These are phyloP conservation scores for Irpex sp. DNA, from an alignment of 1,284 basidiomycete species.

Conservation along the genomic window DNA sequence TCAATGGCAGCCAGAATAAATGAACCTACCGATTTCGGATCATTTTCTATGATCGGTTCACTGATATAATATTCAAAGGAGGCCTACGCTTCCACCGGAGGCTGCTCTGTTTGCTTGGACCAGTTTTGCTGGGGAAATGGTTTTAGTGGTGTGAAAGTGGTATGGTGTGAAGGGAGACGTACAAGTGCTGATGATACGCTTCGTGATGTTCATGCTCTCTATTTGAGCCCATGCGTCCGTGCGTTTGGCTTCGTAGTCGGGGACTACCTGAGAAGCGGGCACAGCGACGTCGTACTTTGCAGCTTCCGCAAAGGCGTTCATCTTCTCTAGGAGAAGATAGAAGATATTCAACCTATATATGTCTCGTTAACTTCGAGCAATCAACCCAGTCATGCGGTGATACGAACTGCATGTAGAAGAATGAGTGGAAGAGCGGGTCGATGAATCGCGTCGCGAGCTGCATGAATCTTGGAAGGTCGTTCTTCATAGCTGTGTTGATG, in stretches of 20 bases:
- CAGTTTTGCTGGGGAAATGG: constrained; percentile 49
- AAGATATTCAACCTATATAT: constrained; percentile 80
- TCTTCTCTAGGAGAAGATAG: constrained; percentile 91
- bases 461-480: constrained; percentile 92
- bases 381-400: too few species aligned
- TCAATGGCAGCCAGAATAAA: too few species aligned
- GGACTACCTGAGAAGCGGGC: constrained; percentile 68
- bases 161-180: constrained; percentile 28
- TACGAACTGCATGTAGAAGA: constrained; percentile 99
- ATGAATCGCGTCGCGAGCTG: constrained; percentile 86
- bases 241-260: constrained; percentile 76
- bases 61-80: too few species aligned
- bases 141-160: constrained; percentile 5
- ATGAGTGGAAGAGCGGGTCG: constrained; percentile 94
- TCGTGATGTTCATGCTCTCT: constrained; percentile 75
- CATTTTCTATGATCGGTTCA: too few species aligned
- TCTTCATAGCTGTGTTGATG: constrained; percentile 91
- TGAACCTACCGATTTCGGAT: too few species aligned
- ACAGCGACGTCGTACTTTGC: constrained; percentile 76
- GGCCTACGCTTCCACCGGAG: constrained; percentile 17
- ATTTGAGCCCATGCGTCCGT: constrained; percentile 77
- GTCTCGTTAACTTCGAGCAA: too few species aligned
- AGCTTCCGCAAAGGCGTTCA: constrained; percentile 78
- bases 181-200: constrained; percentile 84
- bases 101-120: constrained; percentile 49